Conservation (phyloP, 257 asterid genomes). For the Haberlea rhodopensis region DNA sequence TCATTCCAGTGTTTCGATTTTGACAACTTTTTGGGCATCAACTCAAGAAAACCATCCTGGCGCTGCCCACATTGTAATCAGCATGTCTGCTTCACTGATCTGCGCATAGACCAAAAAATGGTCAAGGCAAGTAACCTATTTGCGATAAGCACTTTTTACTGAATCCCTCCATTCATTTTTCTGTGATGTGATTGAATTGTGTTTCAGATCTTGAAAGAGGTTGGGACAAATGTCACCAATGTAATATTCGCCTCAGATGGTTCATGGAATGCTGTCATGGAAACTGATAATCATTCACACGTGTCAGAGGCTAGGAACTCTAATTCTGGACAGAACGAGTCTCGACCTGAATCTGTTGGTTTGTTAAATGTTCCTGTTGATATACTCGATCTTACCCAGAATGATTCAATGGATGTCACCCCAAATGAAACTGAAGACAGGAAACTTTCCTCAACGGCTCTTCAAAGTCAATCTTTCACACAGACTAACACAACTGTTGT, state of each 20-base stretch:
- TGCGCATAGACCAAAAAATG: constrained; percentile 74
- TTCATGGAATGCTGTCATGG: constrained; percentile 53
- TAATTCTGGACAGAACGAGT: constrained; percentile 24
- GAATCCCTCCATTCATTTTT: background rate
- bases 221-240: constrained; percentile 44
- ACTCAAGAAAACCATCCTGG: constrained; percentile 88
- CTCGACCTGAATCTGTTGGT: constrained; percentile 28
- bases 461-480: constrained; percentile 24
- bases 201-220: constrained; percentile 54
- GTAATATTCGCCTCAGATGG: constrained; percentile 53
- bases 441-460: constrained; percentile 26
- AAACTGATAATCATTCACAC: constrained; percentile 35
- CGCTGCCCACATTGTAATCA: constrained; percentile 95
- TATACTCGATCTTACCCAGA: constrained; percentile 51
- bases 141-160: background rate
- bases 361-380: constrained; percentile 24
- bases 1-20: constrained; percentile 74
- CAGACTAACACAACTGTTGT: constrained; percentile 24
- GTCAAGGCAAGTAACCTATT: background rate
- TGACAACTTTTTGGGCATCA: constrained; percentile 70
- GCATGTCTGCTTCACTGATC: constrained; percentile 72
- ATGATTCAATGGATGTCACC: constrained; percentile 31
- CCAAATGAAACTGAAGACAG: constrained; percentile 37
- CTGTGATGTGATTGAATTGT: background rate
- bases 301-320: constrained; percentile 28